A percentile compares a stretch with the other conserved stretches of the same genome.
phyloP scores from a whole-genome alignment of 2,329 filamentous ascomycete genomes.

The Paracamarosporium sp. region DNA sequence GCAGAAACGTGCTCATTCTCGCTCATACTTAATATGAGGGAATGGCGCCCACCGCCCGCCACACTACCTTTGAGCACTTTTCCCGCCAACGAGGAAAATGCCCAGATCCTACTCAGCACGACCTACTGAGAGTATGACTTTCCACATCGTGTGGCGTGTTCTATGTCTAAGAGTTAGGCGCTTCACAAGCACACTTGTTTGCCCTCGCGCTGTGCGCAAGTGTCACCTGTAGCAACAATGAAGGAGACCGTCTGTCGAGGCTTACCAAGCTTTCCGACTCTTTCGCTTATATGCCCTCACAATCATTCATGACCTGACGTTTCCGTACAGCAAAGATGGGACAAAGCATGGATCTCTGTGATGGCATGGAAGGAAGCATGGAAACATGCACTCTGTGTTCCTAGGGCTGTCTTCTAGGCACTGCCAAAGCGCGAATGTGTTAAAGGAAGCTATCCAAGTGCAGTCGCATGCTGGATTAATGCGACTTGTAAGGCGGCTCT shows the following conservation, averaged over 20 bases:
- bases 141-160: background rate
- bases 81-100: background rate
- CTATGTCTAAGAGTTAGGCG: too few relatives aligned
- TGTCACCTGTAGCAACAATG: background rate
- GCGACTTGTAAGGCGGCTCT: too few relatives aligned
- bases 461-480: too few relatives aligned
- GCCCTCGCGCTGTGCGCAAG: background rate
- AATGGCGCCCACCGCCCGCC: background rate
- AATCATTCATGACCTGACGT: too few relatives aligned
- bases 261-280: background rate
- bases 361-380: too few relatives aligned
- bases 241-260: background rate
- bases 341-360: too few relatives aligned
- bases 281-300: too few relatives aligned
- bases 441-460: too few relatives aligned
- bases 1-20: conserved; percentile 9
- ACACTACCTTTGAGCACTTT: conserved; percentile 2
- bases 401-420: too few relatives aligned
- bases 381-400: too few relatives aligned
- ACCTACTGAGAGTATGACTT: background rate
- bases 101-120: background rate
- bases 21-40: conserved; percentile 1
- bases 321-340: too few relatives aligned
- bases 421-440: too few relatives aligned
- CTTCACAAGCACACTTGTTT: background rate